phyloP scores from a whole-genome alignment of 2,329 filamentous ascomycete genomes.

The Aspergillus eucalypticola region DNA sequence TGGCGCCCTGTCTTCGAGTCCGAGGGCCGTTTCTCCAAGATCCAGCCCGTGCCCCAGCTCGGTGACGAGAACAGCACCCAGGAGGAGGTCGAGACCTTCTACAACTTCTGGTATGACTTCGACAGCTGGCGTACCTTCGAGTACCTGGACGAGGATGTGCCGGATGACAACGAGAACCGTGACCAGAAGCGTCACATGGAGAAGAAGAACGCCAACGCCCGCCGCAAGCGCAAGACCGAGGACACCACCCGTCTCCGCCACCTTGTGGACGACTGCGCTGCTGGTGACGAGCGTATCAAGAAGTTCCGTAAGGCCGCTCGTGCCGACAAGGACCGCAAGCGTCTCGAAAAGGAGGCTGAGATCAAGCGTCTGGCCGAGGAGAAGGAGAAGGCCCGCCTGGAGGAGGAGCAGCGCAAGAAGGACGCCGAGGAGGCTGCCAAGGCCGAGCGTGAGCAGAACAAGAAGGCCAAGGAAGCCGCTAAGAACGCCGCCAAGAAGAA shows the following conservation, averaged over 20 bases:
- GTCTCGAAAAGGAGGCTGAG: slow-evolving; percentile 84
- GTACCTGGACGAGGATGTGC: slow-evolving; percentile 98
- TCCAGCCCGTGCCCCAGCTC: slow-evolving; percentile 81
- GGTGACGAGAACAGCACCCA: slow-evolving; percentile 81
- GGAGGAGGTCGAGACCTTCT: slow-evolving; percentile 91
- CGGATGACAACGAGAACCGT: slow-evolving; percentile 97
- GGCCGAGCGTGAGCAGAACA: slow-evolving; percentile 74
- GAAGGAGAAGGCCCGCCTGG: slow-evolving; percentile 77
- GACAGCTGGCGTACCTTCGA: slow-evolving; percentile 98
- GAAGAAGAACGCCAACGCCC: slow-evolving; percentile 95
- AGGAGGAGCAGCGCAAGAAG: slow-evolving; percentile 74
- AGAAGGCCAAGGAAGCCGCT: slow-evolving; percentile 98
- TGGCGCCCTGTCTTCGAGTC: slow-evolving; percentile 89
- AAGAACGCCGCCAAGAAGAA: slow-evolving; percentile 99
- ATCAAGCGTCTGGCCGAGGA: slow-evolving; percentile 86
- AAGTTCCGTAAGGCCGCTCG: slow-evolving; percentile 89
- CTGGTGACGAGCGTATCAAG: slow-evolving; percentile 93
- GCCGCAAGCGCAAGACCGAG: slow-evolving; percentile 99
- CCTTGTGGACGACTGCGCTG: slow-evolving; percentile 82
- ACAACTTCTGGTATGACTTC: slow-evolving; percentile 99
- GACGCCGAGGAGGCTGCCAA: slow-evolving; percentile 88
- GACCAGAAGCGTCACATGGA: slow-evolving; percentile 98
- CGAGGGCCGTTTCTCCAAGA: slow-evolving; percentile 89
- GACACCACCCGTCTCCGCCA: slow-evolving; percentile 89
- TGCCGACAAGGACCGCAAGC: slow-evolving; percentile 95